Percentiles rank a stretch among this genome's conserved stretches.
These are phyloP conservation scores for Dactylonectria macrodidyma DNA, from an alignment of 2,329 filamentous ascomycete species.

Conservation along the genomic window DNA sequence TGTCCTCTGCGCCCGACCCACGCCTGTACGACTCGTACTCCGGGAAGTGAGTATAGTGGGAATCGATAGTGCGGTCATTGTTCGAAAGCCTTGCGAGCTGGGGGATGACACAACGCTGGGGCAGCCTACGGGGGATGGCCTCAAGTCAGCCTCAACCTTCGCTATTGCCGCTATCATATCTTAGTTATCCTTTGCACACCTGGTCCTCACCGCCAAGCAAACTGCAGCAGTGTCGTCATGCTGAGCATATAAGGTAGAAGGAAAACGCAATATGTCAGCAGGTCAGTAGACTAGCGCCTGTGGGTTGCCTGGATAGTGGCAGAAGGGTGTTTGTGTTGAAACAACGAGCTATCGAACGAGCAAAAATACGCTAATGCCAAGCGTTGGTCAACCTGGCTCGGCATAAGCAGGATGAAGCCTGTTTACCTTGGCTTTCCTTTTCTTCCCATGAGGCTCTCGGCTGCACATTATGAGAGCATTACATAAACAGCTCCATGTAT, in stretches of 20 bases:
- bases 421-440: too few relatives aligned
- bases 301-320: constrained; percentile 14
- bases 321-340: not conserved
- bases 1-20: constrained; percentile 32
- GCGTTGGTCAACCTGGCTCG: not conserved
- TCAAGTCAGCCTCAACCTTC: constrained; percentile 33
- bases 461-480: constrained; percentile 19
- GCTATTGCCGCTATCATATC: constrained; percentile 12
- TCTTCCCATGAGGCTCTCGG: not conserved
- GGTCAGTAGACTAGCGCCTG: not conserved
- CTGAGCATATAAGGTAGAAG: constrained; percentile 29
- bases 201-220: constrained; percentile 41
- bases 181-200: constrained; percentile 22
- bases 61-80: constrained; percentile 20
- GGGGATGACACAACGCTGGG: constrained; percentile 18
- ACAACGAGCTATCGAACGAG: not conserved
- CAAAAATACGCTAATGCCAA: not conserved
- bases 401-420: not conserved
- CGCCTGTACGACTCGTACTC: constrained; percentile 32
- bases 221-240: constrained; percentile 26
- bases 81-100: not conserved
- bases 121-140: constrained; percentile 22
- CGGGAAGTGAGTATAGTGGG: constrained; percentile 25
- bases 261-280: constrained; percentile 1
- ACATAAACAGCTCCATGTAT: constrained; percentile 5